Conservation (phyloP, 1,284 basidiomycete species). For the Fomitopsis palustris region DNA sequence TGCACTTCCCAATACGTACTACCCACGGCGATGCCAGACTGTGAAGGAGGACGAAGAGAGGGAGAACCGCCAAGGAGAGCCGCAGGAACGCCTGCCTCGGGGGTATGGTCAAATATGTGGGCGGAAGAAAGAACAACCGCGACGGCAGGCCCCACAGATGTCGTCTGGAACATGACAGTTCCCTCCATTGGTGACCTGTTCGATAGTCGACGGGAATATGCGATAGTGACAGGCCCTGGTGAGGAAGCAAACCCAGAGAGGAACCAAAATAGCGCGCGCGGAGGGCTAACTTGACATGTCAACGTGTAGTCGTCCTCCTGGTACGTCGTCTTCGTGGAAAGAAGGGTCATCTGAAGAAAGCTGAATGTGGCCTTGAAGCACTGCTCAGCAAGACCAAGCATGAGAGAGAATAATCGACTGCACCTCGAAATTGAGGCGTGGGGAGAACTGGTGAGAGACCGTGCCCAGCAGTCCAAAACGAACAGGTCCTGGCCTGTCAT, state of each 20-base stretch:
- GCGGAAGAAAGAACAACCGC: slow-evolving; percentile 22
- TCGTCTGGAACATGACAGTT: slow-evolving; percentile 19
- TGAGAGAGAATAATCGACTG: not conserved
- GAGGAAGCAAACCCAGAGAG: not conserved
- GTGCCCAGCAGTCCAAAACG: slow-evolving; percentile 37
- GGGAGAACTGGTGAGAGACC: slow-evolving; percentile 47
- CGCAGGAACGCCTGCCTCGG: slow-evolving; percentile 11
- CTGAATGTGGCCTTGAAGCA: slow-evolving; percentile 24
- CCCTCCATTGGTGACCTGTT: slow-evolving; percentile 27
- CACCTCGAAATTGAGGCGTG: slow-evolving; percentile 38
- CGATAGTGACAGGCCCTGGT: slow-evolving; percentile 16
- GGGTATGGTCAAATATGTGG: slow-evolving; percentile 20
- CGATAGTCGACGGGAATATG: slow-evolving; percentile 31
- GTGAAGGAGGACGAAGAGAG: slow-evolving; percentile 23
- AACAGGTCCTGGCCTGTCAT: not conserved
- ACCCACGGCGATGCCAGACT: slow-evolving; percentile 26
- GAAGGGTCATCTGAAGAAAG: slow-evolving; percentile 24
- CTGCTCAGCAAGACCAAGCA: not conserved
- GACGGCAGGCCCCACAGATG: slow-evolving; percentile 16
- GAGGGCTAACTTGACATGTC: slow-evolving; percentile 16
- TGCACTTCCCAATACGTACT: slow-evolving; percentile 26
- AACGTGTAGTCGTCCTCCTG: slow-evolving; percentile 25
- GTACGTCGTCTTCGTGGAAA: slow-evolving; percentile 22
- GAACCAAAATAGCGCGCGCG: slow-evolving; percentile 6
- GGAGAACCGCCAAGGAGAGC: slow-evolving; percentile 4